Conservation (phyloP, 345 rosid species). For the Adansonia digitata region DNA sequence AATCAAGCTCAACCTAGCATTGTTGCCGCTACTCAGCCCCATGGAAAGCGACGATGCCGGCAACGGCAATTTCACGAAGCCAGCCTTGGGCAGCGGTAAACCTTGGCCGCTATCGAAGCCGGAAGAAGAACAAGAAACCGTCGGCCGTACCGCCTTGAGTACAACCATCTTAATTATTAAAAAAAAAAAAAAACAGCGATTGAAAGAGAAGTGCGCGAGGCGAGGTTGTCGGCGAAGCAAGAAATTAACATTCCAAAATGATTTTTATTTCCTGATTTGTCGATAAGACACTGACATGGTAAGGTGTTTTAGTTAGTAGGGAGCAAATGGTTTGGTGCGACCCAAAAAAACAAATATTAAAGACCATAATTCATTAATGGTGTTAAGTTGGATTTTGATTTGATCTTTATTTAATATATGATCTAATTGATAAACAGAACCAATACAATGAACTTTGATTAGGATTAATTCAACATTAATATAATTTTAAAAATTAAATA, state of each 20-base stretch:
- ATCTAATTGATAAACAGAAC: too few species aligned
- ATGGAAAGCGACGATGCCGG: constrained; percentile 6
- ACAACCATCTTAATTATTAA: constrained; percentile 12
- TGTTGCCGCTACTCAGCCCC: constrained; percentile 5
- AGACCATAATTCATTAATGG: too few species aligned
- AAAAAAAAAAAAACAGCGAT: neutral
- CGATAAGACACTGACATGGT: neutral
- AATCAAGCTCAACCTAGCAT: constrained; percentile 28
- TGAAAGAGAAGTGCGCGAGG: neutral
- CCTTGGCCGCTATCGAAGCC: constrained; percentile 11
- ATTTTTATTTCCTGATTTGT: neutral
- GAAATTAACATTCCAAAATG: neutral
- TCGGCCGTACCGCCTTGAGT: constrained; percentile 20
- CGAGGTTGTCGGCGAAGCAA: neutral
- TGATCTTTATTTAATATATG: too few species aligned
- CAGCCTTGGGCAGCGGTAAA: constrained; percentile 16
- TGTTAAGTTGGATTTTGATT: too few species aligned
- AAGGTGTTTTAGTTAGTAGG: neutral
- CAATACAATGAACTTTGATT: too few species aligned
- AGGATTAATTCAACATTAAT: too few species aligned
- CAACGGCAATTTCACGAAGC: constrained; percentile 14
- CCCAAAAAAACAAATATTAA: too few species aligned
- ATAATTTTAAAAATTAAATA: too few species aligned
- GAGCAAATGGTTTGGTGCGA: too few species aligned
- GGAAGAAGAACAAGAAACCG: constrained; percentile 15